Conservation (phyloP, 2,329 filamentous ascomycete genomes). For the Pseudocercospora fijiensis region DNA sequence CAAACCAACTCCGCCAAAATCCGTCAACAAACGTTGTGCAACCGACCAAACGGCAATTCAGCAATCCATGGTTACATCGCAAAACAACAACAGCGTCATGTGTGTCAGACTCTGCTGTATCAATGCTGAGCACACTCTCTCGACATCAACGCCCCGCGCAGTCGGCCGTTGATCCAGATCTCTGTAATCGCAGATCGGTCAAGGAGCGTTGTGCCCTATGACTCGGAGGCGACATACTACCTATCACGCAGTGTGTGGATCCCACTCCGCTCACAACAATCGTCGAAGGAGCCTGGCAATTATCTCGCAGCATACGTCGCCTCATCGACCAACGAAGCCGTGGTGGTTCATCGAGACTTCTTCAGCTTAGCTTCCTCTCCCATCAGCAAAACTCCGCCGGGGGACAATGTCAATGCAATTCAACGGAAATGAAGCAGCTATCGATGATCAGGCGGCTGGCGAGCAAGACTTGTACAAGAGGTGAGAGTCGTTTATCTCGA, state of each 20-base stretch:
- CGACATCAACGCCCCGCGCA: neutral
- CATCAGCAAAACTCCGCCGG: neutral
- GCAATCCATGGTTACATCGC: neutral
- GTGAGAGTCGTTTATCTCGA: no score
- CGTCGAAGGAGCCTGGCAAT: neutral
- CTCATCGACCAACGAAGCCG: neutral
- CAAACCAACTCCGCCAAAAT: no score
- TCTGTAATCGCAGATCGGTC: neutral
- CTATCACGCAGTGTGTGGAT: neutral
- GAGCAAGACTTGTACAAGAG: neutral
- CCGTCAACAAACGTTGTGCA: no score
- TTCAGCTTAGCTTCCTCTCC: neutral
- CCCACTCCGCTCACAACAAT: neutral
- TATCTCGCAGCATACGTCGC: neutral
- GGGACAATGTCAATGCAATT: neutral
- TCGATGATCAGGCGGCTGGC: neutral
- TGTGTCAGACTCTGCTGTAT: no score
- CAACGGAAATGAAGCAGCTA: neutral
- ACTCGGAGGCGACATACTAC: neutral
- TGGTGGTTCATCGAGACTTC: neutral
- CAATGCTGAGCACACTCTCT: no score
- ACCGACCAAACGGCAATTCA: neutral
- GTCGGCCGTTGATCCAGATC: neutral
- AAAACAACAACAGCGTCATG: no score
- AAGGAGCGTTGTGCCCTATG: neutral